These are phyloP conservation scores for Zanthoxylum bungeanum DNA, from an alignment of 345 rosid species.

Conservation along the genomic window DNA sequence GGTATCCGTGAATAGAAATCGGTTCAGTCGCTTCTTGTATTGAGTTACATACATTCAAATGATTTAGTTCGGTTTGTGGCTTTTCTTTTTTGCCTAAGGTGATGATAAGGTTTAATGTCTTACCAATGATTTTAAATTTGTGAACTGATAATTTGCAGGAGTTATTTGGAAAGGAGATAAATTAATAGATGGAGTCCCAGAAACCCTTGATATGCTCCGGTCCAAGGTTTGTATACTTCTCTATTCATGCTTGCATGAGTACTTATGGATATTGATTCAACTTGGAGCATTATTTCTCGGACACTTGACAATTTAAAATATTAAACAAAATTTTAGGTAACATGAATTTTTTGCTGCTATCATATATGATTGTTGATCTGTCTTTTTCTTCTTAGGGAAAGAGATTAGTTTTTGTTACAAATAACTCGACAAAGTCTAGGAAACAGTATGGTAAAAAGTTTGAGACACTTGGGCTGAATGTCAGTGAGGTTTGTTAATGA, in stretches of 20 bases:
- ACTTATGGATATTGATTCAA: not conserved
- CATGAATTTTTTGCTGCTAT: not conserved
- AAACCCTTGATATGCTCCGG: slow-evolving; percentile 94
- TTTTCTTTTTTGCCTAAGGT: not conserved
- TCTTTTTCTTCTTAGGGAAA: slow-evolving; percentile 55
- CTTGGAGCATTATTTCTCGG: not conserved
- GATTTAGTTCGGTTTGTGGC: not conserved
- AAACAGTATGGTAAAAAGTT: slow-evolving; percentile 96
- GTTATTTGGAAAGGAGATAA: slow-evolving; percentile 98
- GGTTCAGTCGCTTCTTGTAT: not conserved
- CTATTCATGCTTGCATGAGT: not conserved
- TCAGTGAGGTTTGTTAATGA: slow-evolving; percentile 57
- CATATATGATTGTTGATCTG: not conserved
- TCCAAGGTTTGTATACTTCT: slow-evolving; percentile 57
- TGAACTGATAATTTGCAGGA: slow-evolving; percentile 40
- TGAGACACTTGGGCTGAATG: slow-evolving; percentile 80
- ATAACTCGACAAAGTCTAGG: slow-evolving; percentile 96
- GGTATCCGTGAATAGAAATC: too few species aligned
- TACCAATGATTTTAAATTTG: not conserved
- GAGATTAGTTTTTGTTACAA: slow-evolving; percentile 90
- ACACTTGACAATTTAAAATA: not conserved
- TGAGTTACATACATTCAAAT: not conserved
- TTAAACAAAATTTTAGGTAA: not conserved
- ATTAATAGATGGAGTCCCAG: slow-evolving; percentile 90
- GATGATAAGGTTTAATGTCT: not conserved